A percentile compares a stretch with the other conserved stretches of the same genome.
phyloP scores from a whole-genome alignment of 495 filamentous ascomycete genomes.

The Cairneyella variabilis region DNA sequence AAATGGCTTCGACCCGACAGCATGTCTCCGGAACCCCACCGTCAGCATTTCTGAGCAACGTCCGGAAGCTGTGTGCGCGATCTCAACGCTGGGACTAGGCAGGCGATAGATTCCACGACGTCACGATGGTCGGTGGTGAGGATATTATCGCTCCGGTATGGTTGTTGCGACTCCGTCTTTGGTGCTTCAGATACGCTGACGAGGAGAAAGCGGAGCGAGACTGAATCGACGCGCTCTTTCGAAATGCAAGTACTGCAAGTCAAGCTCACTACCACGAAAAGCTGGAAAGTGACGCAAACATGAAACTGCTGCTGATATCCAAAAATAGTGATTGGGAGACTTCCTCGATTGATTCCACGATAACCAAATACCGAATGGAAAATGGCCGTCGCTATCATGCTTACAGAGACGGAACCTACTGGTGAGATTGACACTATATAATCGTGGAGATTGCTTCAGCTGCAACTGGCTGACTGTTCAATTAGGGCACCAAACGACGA shows the following conservation, averaged over 20 bases:
- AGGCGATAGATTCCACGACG: neutral
- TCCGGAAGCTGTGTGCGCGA: neutral
- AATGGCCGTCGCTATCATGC: conserved; percentile 18
- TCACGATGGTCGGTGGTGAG: neutral
- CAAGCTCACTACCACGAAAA: neutral
- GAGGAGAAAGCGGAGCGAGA: neutral
- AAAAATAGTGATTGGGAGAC: neutral
- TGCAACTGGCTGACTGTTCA: neutral
- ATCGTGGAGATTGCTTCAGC: neutral
- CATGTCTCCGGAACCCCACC: neutral
- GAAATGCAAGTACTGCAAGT: neutral
- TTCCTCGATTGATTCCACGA: neutral
- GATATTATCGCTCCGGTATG: neutral
- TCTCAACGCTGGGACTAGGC: neutral
- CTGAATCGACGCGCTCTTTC: neutral
- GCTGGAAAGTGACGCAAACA: neutral
- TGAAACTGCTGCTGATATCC: neutral
- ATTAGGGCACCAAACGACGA: conserved; percentile 12
- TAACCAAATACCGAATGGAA: conserved; percentile 33
- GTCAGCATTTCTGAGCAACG: neutral
- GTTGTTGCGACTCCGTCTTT: neutral
- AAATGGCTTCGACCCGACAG: neutral
- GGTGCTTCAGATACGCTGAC: neutral
- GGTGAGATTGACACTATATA: neutral
- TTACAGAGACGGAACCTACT: conserved; percentile 7